Conservation (phyloP, 331 rosid genomes). For the Telfairia occidentalis region DNA sequence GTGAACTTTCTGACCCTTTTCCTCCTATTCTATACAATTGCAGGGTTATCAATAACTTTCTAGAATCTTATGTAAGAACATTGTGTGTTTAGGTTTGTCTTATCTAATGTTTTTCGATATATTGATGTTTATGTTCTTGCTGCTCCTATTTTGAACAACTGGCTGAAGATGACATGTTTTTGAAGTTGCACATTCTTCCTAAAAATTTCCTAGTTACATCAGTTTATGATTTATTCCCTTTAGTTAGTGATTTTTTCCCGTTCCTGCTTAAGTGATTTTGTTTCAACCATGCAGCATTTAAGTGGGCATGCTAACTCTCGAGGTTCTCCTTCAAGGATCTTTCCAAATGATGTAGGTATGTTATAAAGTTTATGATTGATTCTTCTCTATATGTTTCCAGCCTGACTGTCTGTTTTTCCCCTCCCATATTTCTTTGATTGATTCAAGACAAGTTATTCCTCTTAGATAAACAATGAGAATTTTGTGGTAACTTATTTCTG, state of each 20-base stretch:
- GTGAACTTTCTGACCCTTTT: too few relatives aligned
- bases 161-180: neutral
- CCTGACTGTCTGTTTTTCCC: neutral
- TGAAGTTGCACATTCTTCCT: neutral
- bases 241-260: neutral
- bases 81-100: neutral
- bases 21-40: neutral
- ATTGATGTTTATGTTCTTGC: neutral
- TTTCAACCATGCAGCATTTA: constrained; percentile 38
- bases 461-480: neutral
- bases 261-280: neutral
- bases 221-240: neutral
- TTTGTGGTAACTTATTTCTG: neutral
- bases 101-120: neutral
- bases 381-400: neutral
- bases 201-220: neutral
- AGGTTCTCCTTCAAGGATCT: constrained; percentile 11
- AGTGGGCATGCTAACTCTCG: constrained; percentile 18
- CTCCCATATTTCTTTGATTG: neutral
- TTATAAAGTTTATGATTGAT: neutral
- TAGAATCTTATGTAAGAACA: too few relatives aligned
- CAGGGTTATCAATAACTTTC: neutral
- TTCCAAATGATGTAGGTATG: constrained; percentile 41
- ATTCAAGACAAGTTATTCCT: neutral
- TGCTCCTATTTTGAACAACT: neutral